A percentile compares a stretch with the other conserved stretches of the same genome.
These are phyloP conservation scores for Thalassiosira oceanica DNA, from an alignment of 352 stramenopile species.

Conservation along the genomic window DNA sequence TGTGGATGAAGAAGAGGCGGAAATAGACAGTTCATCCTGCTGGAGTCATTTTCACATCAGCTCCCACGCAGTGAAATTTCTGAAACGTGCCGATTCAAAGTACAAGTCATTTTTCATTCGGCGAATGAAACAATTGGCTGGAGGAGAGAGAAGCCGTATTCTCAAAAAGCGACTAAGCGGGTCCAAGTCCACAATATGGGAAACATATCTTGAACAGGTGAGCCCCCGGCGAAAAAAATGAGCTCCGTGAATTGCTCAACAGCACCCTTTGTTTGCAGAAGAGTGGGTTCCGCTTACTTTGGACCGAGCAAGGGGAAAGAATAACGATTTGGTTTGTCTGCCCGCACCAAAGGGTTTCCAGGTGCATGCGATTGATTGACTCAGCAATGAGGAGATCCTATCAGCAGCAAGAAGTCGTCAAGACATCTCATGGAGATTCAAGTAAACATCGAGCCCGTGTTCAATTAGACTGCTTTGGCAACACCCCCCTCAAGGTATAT, in stretches of 20 bases:
- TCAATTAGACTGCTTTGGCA: constrained; percentile 55
- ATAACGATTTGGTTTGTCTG: constrained; percentile 61
- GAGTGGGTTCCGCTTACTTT: constrained; percentile 32
- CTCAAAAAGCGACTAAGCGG: constrained; percentile 25
- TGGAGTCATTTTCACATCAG: neutral
- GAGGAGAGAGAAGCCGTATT: constrained; percentile 35
- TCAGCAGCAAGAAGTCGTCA: constrained; percentile 32
- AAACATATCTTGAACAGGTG: no score
- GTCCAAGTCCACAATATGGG: constrained; percentile 17
- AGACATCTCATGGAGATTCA: no score
- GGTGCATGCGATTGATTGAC: constrained; percentile 55
- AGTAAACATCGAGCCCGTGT: no score
- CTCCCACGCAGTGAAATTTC: constrained; percentile 39
- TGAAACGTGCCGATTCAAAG: constrained; percentile 31
- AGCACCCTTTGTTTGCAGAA: neutral
- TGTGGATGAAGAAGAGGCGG: neutral
- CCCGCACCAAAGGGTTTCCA: constrained; percentile 50
- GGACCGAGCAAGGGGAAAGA: constrained; percentile 18
- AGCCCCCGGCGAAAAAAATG: no score
- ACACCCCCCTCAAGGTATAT: constrained; percentile 70
- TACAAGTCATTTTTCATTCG: constrained; percentile 37
- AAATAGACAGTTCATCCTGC: constrained; percentile 3
- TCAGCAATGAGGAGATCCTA: constrained; percentile 49
- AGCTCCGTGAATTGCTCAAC: neutral
- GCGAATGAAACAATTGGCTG: constrained; percentile 40